These are phyloP conservation scores for Candida pseudoviswanathii DNA, from an alignment of 1,139 yeast genomes.

Conservation along the genomic window DNA sequence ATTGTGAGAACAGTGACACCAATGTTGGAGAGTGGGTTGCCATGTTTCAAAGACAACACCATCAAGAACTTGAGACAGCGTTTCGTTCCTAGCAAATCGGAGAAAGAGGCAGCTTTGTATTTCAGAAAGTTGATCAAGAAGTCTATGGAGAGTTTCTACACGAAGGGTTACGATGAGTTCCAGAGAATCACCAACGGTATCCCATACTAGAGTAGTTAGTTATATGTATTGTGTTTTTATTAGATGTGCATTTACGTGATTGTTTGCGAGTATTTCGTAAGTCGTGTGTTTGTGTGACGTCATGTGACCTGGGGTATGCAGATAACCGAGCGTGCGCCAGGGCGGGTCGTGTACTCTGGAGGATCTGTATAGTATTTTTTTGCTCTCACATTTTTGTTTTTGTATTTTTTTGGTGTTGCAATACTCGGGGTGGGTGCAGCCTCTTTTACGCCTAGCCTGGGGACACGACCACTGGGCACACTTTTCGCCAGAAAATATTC, in stretches of 20 bases:
- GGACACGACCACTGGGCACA: no score
- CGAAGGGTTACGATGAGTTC: conserved; percentile 97
- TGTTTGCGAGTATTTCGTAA: background rate
- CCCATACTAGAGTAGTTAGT: conserved; percentile 58
- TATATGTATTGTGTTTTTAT: background rate
- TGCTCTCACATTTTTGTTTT: no score
- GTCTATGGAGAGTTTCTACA: conserved; percentile 84
- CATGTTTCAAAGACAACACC: conserved; percentile 88
- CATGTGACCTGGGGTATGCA: background rate
- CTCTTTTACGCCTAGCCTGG: no score
- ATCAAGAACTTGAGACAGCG: conserved; percentile 75
- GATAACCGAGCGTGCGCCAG: no score
- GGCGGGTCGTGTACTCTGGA: background rate
- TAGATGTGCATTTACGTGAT: background rate
- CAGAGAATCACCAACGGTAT: conserved; percentile 95
- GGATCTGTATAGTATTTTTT: background rate
- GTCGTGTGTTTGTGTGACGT: background rate
- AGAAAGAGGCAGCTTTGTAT: conserved; percentile 79
- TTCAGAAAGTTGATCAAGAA: conserved; percentile 77
- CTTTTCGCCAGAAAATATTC: no score
- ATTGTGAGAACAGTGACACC: conserved; percentile 86
- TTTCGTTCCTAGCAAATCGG: conserved; percentile 79
- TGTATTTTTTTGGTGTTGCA: no score
- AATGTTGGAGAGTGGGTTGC: conserved; percentile 94
- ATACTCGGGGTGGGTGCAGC: no score